Percentiles rank a stretch among this genome's conserved stretches.
Evolutionary conservation across 306 rosid species (phyloP).

Genomic region (Prunus salicina): DNA sequence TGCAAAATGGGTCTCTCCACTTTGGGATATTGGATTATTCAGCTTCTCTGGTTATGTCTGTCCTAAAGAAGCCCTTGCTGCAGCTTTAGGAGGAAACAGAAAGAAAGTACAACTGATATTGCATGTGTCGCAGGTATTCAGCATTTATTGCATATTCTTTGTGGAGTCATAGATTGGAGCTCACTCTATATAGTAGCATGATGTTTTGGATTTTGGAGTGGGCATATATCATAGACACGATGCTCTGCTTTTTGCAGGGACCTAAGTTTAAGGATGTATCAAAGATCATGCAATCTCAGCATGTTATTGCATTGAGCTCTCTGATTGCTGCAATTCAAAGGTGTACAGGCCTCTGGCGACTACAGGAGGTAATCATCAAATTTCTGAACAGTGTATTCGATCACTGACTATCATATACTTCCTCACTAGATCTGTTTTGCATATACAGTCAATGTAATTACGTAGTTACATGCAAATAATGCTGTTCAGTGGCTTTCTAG

Average conservation of each 20-base stretch:
- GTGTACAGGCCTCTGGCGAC: slow-evolving; percentile 66
- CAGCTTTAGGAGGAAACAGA: slow-evolving; percentile 60
- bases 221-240: slow-evolving; percentile 10
- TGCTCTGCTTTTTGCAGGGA: slow-evolving; percentile 51
- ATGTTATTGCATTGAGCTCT: slow-evolving; percentile 50
- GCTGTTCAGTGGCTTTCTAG: background rate
- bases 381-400: background rate
- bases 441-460: background rate
- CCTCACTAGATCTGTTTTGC: background rate
- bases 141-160: slow-evolving; percentile 19
- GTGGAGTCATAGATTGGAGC: background rate
- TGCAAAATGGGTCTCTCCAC: slow-evolving; percentile 82
- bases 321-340: slow-evolving; percentile 65
- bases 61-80: slow-evolving; percentile 67
- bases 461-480: background rate
- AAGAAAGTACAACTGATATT: slow-evolving; percentile 45
- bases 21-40: slow-evolving; percentile 79
- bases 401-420: background rate
- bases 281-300: slow-evolving; percentile 50
- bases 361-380: slow-evolving; percentile 60
- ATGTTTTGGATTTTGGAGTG: slow-evolving; percentile 10
- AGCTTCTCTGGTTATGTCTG: slow-evolving; percentile 59
- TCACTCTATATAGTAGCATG: slow-evolving; percentile 1
- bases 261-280: slow-evolving; percentile 50
- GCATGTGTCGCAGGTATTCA: slow-evolving; percentile 53